Percentiles rank a stretch among this genome's conserved stretches.
These are phyloP conservation scores for Elsinoe perseae DNA, from an alignment of 2,329 filamentous ascomycete genomes.

Conservation along the genomic window DNA sequence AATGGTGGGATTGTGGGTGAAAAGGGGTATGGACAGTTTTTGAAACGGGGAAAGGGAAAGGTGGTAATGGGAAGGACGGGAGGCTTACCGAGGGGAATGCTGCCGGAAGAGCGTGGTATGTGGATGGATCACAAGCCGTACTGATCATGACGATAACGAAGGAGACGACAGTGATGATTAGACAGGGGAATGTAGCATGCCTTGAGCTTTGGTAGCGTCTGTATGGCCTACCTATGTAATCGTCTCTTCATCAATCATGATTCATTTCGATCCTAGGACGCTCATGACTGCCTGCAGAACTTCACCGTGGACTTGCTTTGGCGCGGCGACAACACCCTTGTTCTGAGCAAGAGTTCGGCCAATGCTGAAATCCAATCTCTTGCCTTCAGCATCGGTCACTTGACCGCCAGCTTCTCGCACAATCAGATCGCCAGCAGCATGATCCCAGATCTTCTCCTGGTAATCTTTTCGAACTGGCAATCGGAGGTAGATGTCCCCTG, in stretches of 20 bases:
- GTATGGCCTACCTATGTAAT: constrained; percentile 1
- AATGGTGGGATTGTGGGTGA: constrained; percentile 39
- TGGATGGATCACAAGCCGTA: constrained; percentile 21
- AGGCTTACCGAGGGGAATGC: constrained; percentile 27
- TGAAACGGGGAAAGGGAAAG: constrained; percentile 32
- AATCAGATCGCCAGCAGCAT: constrained; percentile 89
- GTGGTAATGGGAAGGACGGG: constrained; percentile 27
- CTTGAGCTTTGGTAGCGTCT: neutral
- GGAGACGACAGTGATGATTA: neutral
- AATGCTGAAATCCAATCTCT: constrained; percentile 74
- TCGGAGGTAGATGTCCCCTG: constrained; percentile 88
- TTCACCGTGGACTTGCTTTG: constrained; percentile 62
- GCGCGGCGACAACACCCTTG: constrained; percentile 88
- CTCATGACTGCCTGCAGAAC: constrained; percentile 77
- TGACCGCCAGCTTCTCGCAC: constrained; percentile 88
- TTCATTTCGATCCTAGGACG: constrained; percentile 51
- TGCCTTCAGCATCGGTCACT: constrained; percentile 83
- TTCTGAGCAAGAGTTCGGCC: constrained; percentile 83
- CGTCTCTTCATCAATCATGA: constrained; percentile 3
- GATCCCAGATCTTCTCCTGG: constrained; percentile 99
- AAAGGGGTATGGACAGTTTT: constrained; percentile 29
- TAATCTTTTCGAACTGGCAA: constrained; percentile 80
- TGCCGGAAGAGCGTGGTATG: constrained; percentile 25
- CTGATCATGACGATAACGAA: neutral
- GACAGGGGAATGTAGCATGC: neutral